A percentile compares a stretch with the other conserved stretches of the same genome.
phyloP scores from a whole-genome alignment of 2,329 filamentous ascomycete species.

The Aspergillus sp. region DNA sequence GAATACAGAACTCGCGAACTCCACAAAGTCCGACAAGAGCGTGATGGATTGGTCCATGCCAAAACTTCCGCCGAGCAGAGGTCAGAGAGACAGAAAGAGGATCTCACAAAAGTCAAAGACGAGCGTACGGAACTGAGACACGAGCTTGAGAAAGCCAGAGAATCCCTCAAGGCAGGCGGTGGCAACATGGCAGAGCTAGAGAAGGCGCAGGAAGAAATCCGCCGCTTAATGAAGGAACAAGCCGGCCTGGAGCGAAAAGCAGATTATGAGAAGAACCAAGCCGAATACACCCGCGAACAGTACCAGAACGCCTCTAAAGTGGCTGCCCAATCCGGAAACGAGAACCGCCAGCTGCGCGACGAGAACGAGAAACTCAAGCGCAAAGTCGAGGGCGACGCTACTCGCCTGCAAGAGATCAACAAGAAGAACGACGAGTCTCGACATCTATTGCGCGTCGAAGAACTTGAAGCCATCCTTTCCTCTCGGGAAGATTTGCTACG shows the following conservation, averaged over 20 bases:
- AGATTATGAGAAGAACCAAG: conserved; percentile 37
- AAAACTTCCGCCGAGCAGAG: conserved; percentile 24
- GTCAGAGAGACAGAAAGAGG: conserved; percentile 30
- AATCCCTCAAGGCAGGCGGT: conserved; percentile 33
- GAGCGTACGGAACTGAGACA: conserved; percentile 31
- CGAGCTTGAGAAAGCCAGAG: conserved; percentile 35
- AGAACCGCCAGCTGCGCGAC: conserved; percentile 31
- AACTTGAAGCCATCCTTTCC: conserved; percentile 31
- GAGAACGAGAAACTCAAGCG: conserved; percentile 32
- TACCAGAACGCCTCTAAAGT: conserved; percentile 42
- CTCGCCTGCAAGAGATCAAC: conserved; percentile 33
- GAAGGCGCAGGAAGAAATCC: conserved; percentile 33
- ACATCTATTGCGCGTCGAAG: conserved; percentile 32
- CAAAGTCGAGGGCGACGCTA: conserved; percentile 31
- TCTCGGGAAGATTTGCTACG: conserved; percentile 34
- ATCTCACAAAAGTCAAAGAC: conserved; percentile 35
- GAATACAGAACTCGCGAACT: conserved; percentile 34
- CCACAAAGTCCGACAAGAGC: conserved; percentile 31
- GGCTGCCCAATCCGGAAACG: conserved; percentile 36
- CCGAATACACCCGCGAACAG: conserved; percentile 41
- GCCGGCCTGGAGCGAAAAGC: conserved; percentile 30
- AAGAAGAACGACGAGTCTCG: conserved; percentile 24
- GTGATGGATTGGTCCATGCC: conserved; percentile 24
- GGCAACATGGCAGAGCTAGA: conserved; percentile 38
- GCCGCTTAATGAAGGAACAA: conserved; percentile 30